phyloP scores from a whole-genome alignment of 1,284 basidiomycete species.

The Rhodotorula glutinis region DNA sequence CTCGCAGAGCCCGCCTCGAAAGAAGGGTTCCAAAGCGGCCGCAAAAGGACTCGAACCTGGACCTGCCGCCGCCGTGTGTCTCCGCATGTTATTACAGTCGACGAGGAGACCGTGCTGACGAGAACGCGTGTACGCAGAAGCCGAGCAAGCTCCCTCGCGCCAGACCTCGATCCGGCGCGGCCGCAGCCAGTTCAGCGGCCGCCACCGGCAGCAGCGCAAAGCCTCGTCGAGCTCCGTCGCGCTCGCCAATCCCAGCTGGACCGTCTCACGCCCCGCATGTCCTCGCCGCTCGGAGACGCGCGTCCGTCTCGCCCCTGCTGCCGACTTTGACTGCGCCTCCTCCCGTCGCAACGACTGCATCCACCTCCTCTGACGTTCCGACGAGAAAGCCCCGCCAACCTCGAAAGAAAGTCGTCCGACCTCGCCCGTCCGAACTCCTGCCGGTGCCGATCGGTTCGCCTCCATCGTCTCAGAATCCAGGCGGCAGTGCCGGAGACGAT shows the following conservation, averaged over 20 bases:
- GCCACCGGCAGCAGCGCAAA: not conserved
- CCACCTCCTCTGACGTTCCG: not conserved
- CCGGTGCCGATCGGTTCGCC: not conserved
- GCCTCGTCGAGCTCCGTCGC: not conserved
- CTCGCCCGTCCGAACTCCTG: conserved; percentile 10
- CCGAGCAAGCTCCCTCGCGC: not conserved
- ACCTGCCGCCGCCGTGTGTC: too few relatives aligned
- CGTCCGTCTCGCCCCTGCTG: not conserved
- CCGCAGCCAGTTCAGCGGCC: not conserved
- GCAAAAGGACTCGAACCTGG: too few relatives aligned
- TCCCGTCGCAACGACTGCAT: not conserved
- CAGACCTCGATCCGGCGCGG: not conserved
- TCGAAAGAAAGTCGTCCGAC: not conserved
- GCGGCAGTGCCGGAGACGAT: not conserved
- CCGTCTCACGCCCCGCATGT: conserved; percentile 14
- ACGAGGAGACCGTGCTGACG: too few relatives aligned
- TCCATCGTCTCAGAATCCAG: not conserved
- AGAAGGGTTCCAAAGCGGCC: too few relatives aligned
- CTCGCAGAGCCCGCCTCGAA: conserved; percentile 1
- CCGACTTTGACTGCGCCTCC: not conserved
- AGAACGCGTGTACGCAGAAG: too few relatives aligned
- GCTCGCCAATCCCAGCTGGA: conserved; percentile 10
- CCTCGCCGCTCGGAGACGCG: conserved; percentile 7
- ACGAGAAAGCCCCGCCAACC: not conserved
- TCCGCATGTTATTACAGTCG: too few relatives aligned